Base-by-base conservation (phyloP, 1,139 yeast genomes). In the Taphrina deformans region DNA sequence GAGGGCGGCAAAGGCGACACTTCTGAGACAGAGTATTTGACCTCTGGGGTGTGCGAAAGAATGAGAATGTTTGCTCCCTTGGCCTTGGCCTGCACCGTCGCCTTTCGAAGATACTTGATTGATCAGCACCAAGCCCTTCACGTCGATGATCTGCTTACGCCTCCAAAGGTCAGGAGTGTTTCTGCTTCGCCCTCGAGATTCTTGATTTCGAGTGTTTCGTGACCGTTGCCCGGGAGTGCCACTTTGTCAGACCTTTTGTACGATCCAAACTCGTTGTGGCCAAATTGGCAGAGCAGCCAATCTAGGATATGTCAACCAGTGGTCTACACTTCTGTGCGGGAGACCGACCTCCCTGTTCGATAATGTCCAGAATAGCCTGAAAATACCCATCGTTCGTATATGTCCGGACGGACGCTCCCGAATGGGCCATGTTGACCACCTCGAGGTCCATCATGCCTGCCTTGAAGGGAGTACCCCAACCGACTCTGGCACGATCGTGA, bases 11-110 rank as follows among this genome's bases (percentile, higher is more conserved):
- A 2, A 4, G 53, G 53, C 9, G 53, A 12, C 27, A 48, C 35
- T 26, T 26, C 23, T 27, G 53, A 18, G 35, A 18, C 14, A 14
- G 35, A 48, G 53, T 48, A 48, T 7, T 48, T 14, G 14, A 48
- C 53, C 21, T 48, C 53, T 27, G 53, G 53, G n/a, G 53, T 48
- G 9, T 48, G 53, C 4, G 53, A 48, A 12, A 48, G 53, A 16
- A 48, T 48, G 23, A 48, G 35, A 16, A 48, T 27, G 16, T 29
- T 26, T 12, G 35, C 53, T 27, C 35, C 35, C 35, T 48, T 48
- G 35, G 14, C 26, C 23, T 27, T 48, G 33, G 23, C 21, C 21
- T 48, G 18, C 21, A 9, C 10, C 4, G 53, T 29, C 3, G 53
- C 53, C 12, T 48, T 16, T 29, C 35, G 10, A 5, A 48, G 33